Conservation (phyloP, 352 stramenopile species). For the Phytophthora hibernalis region DNA sequence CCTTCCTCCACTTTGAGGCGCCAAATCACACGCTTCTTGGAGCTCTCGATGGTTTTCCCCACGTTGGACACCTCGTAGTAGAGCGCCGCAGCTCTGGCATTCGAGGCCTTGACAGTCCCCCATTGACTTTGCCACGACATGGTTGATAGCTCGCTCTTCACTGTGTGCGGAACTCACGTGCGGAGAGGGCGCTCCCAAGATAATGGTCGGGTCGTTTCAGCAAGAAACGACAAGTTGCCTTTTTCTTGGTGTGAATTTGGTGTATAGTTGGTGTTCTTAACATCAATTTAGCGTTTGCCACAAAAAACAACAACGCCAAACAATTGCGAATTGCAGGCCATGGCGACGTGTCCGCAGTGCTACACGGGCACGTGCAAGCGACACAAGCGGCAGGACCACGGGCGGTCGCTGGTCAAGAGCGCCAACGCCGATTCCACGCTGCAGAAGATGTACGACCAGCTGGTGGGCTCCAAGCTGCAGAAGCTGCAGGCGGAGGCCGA, state of each 20-base stretch:
- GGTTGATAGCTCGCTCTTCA: not conserved
- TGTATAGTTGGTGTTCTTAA: too few relatives aligned
- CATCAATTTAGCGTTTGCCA: too few relatives aligned
- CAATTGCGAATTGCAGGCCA: constrained; percentile 17
- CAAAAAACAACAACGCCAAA: too few relatives aligned
- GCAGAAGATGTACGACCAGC: constrained; percentile 81
- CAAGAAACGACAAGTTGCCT: not conserved
- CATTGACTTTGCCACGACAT: constrained; percentile 81
- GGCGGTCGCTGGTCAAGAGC: constrained; percentile 58
- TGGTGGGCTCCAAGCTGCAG: constrained; percentile 72
- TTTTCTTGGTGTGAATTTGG: too few relatives aligned
- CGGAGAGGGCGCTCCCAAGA: not conserved
- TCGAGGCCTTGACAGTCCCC: constrained; percentile 74
- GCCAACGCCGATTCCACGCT: constrained; percentile 66
- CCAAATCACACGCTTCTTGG: constrained; percentile 87
- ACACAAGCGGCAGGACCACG: constrained; percentile 69
- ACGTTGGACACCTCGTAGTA: constrained; percentile 88
- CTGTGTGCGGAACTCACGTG: constrained; percentile 21
- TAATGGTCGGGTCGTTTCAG: not conserved
- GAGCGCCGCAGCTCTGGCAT: constrained; percentile 71
- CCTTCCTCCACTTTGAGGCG: constrained; percentile 84
- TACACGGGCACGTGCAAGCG: constrained; percentile 80
- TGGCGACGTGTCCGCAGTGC: constrained; percentile 84
- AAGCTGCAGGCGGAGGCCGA: constrained; percentile 71
- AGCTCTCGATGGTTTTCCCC: constrained; percentile 86